Percentiles rank a stretch among this genome's conserved stretches.
These are phyloP conservation scores for Mortierella sp. DNA, from an alignment of 371 early-diverging fungal genomes.

Conservation along the genomic window DNA sequence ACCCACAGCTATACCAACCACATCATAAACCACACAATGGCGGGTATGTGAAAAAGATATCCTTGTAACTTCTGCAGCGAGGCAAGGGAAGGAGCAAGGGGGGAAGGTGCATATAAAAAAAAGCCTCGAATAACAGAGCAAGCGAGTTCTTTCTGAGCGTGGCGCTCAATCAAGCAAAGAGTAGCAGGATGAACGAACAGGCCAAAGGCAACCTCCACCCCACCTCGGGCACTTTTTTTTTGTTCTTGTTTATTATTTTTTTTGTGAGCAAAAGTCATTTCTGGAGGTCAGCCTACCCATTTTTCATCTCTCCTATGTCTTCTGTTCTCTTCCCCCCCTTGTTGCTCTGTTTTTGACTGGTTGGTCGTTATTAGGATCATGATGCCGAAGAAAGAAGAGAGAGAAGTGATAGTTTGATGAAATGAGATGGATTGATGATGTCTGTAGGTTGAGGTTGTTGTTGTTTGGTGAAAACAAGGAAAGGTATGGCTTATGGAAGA, in stretches of 20 bases:
- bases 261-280: conserved; percentile 3
- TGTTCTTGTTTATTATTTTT: neutral
- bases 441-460: neutral
- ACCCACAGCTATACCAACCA: neutral
- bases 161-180: neutral
- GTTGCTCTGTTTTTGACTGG: neutral
- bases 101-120: neutral
- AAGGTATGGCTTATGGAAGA: conserved; percentile 7
- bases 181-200: neutral
- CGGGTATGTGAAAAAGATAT: neutral
- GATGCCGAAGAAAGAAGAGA: neutral
- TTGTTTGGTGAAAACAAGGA: neutral
- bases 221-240: conserved; percentile 3
- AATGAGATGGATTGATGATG: too few relatives aligned
- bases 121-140: neutral
- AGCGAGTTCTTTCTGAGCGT: too few relatives aligned
- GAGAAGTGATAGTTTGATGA: neutral
- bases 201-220: neutral
- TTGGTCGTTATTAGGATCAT: neutral
- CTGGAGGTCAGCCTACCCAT: neutral
- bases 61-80: neutral
- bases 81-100: neutral
- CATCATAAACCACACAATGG: neutral
- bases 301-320: neutral
- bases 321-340: neutral